These are phyloP conservation scores for Oryza punctata DNA, from an alignment of 176 grass and related monocot species.

Conservation along the genomic window DNA sequence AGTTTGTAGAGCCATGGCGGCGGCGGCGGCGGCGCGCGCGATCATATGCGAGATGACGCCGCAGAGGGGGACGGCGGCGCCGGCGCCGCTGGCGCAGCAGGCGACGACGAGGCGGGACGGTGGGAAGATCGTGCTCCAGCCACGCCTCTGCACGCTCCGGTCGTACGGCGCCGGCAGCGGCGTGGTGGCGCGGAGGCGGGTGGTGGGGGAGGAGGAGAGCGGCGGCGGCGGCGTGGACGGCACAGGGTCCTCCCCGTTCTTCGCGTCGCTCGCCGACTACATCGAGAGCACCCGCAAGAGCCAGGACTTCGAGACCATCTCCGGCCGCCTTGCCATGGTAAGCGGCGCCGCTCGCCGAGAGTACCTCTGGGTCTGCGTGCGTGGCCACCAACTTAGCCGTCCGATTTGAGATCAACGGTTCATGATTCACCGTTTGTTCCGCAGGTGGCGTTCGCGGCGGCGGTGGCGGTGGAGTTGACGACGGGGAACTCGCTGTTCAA, in stretches of 20 bases:
- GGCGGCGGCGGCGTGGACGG: not conserved
- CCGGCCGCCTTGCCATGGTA: conserved; percentile 96
- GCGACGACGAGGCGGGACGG: conserved; percentile 33
- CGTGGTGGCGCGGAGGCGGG: conserved; percentile 41
- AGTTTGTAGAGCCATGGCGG: conserved; percentile 29
- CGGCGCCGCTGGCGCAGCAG: not conserved
- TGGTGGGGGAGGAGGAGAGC: conserved; percentile 27
- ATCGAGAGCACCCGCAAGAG: conserved; percentile 93
- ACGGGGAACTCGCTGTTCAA: conserved; percentile 95
- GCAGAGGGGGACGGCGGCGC: conserved; percentile 28
- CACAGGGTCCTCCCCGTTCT: conserved; percentile 65
- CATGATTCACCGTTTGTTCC: not conserved
- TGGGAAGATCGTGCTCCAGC: conserved; percentile 87
- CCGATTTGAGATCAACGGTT: too few species aligned
- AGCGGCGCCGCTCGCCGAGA: not conserved
- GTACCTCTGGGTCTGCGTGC: too few species aligned
- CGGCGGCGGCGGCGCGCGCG: conserved; percentile 44
- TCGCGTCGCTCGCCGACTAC: conserved; percentile 87
- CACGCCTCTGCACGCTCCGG: conserved; percentile 82
- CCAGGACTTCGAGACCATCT: conserved; percentile 91
- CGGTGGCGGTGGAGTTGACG: conserved; percentile 72
- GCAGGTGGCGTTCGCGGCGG: conserved; percentile 73
- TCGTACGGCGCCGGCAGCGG: conserved; percentile 66
- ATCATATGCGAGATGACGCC: conserved; percentile 70
- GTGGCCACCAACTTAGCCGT: not conserved